phyloP scores from a whole-genome alignment of 371 early-diverging fungal species.

The Apophysomyces trapeziformis region DNA sequence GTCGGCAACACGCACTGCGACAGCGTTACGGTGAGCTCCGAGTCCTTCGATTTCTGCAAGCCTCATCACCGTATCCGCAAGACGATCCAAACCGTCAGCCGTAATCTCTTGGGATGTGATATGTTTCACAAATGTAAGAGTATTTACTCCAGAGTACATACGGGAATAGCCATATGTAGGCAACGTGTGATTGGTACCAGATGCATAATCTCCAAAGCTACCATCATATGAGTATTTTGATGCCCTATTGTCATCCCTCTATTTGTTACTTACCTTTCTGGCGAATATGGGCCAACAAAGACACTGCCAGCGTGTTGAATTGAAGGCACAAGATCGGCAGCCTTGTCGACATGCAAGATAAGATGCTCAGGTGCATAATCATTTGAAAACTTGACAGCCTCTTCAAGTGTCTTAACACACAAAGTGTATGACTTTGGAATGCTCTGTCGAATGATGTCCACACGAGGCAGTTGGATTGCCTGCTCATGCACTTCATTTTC shows the following conservation, averaged over 20 bases:
- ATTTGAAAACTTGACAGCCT: slow-evolving; percentile 91
- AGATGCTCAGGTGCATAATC: slow-evolving; percentile 97
- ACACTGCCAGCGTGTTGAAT: slow-evolving; percentile 94
- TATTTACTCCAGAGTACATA: slow-evolving; percentile 98
- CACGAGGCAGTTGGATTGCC: slow-evolving; percentile 86
- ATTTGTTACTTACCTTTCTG: slow-evolving; percentile 73
- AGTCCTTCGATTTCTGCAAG: slow-evolving; percentile 95
- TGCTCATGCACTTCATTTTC: slow-evolving; percentile 82
- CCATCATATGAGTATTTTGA: neutral
- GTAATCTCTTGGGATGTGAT: slow-evolving; percentile 94
- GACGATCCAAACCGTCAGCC: slow-evolving; percentile 80
- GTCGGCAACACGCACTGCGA: slow-evolving; percentile 84
- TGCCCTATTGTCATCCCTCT: neutral
- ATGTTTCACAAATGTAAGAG: slow-evolving; percentile 92
- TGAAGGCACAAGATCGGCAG: slow-evolving; percentile 62
- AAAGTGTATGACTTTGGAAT: slow-evolving; percentile 86
- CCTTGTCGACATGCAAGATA: slow-evolving; percentile 87
- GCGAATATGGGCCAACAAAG: slow-evolving; percentile 95
- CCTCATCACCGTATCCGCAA: slow-evolving; percentile 91
- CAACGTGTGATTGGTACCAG: slow-evolving; percentile 98
- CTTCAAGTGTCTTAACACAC: slow-evolving; percentile 66
- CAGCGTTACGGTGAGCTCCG: slow-evolving; percentile 96
- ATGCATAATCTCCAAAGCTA: slow-evolving; percentile 98
- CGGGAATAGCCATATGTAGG: slow-evolving; percentile 97
- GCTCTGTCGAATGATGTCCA: slow-evolving; percentile 85